Evolutionary conservation across 805 yeast genomes (phyloP).

Genomic region (Metschnikowia drakensbergensis): DNA sequence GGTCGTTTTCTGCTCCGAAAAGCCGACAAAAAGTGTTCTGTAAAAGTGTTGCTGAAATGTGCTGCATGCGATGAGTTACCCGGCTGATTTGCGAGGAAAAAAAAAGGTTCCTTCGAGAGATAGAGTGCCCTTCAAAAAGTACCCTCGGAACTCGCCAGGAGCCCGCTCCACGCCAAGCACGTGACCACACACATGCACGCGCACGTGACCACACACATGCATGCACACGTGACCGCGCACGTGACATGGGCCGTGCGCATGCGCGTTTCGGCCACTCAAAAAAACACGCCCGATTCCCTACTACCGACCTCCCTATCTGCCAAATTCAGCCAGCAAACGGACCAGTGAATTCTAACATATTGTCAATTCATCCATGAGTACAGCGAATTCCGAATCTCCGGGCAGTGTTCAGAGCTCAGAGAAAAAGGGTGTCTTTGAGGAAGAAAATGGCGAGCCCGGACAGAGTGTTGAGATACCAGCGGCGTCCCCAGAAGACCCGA

Average conservation of each 20-base stretch:
- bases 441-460: not conserved
- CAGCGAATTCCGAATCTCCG: not conserved
- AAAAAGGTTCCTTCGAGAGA: too few species aligned
- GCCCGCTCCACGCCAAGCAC: too few species aligned
- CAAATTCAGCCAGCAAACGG: not conserved
- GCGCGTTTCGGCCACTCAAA: not conserved
- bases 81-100: too few species aligned
- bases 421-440: not conserved
- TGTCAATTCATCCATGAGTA: conserved; percentile 2
- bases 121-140: too few species aligned
- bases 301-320: not conserved
- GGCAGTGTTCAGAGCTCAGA: not conserved
- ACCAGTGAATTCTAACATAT: not conserved
- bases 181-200: too few species aligned
- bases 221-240: not conserved
- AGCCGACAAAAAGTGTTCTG: too few species aligned
- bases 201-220: too few species aligned
- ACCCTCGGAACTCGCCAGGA: too few species aligned
- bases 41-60: too few species aligned
- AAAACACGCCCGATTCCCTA: not conserved
- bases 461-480: not conserved
- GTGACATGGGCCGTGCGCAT: not conserved
- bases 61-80: too few species aligned
- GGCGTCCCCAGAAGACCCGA: not conserved
- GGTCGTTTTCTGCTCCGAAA: too few species aligned